A percentile compares a stretch with the other conserved stretches of the same genome.
Conservation (phyloP, 176 grass and related monocot species). For the Thinopyrum elongatum region DNA sequence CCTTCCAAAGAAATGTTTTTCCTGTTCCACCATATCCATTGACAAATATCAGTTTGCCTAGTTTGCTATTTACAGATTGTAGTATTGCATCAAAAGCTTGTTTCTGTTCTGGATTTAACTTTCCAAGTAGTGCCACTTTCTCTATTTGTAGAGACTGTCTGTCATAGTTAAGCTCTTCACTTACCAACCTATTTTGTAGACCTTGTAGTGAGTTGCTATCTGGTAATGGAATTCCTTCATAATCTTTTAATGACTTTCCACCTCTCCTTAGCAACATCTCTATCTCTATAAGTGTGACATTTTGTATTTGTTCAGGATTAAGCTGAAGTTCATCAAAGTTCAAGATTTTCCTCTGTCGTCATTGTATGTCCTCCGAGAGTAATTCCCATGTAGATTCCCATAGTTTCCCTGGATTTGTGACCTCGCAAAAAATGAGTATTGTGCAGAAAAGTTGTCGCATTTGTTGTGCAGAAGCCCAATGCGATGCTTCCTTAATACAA, state of each 20-base stretch:
- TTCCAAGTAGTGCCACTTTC: not conserved
- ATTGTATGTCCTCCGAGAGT: constrained; percentile 8
- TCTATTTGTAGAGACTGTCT: not conserved
- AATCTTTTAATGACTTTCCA: not conserved
- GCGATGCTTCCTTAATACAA: constrained; percentile 17
- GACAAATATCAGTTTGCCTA: not conserved
- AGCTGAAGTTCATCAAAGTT: constrained; percentile 19
- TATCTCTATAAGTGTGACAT: not conserved
- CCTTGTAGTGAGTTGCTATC: not conserved
- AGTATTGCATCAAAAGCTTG: not conserved
- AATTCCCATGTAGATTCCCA: constrained; percentile 16
- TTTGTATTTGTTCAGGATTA: not conserved
- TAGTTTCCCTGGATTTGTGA: not conserved
- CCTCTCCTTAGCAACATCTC: not conserved
- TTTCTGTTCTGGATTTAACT: constrained; percentile 6
- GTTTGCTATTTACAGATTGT: not conserved
- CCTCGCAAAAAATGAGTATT: constrained; percentile 4
- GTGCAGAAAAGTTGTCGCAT: constrained; percentile 24
- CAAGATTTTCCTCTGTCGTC: not conserved
- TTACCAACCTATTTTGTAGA: constrained; percentile 7
- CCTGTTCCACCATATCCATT: not conserved
- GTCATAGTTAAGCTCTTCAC: constrained; percentile 21
- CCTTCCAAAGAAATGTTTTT: constrained; percentile 22
- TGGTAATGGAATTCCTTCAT: not conserved
- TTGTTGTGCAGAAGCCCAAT: not conserved